phyloP scores from a whole-genome alignment of 495 filamentous ascomycete species.

The Aspergillus olivimuriae region DNA sequence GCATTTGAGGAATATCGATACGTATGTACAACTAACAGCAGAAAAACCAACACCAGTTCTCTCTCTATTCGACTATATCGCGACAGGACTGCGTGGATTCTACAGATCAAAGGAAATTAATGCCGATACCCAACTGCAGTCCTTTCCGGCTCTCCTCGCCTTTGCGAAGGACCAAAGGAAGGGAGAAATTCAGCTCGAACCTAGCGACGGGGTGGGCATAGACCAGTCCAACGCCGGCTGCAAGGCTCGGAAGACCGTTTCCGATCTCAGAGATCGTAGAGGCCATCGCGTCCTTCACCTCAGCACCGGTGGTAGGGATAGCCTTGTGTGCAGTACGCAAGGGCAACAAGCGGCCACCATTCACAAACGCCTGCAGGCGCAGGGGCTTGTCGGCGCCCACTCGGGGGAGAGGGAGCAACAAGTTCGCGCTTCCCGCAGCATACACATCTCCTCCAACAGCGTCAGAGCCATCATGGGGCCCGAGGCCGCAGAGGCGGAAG shows the following conservation, averaged over 20 bases:
- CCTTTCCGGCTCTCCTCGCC: slow-evolving; percentile 88
- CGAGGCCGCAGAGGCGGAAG: slow-evolving; percentile 82
- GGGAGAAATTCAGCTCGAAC: slow-evolving; percentile 91
- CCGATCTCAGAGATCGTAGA: slow-evolving; percentile 56
- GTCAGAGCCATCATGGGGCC: slow-evolving; percentile 77
- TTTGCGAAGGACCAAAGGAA: slow-evolving; percentile 73
- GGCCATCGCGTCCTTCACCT: slow-evolving; percentile 46
- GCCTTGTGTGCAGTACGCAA: slow-evolving; percentile 53
- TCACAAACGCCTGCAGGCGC: slow-evolving; percentile 82
- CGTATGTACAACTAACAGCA: neutral
- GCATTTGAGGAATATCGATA: too few relatives aligned
- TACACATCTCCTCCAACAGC: slow-evolving; percentile 88
- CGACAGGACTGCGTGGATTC: slow-evolving; percentile 9
- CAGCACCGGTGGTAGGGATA: slow-evolving; percentile 44
- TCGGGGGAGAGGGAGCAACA: slow-evolving; percentile 77
- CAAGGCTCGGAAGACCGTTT: slow-evolving; percentile 73
- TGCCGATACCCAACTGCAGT: slow-evolving; percentile 85
- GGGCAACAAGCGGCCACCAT: slow-evolving; percentile 78
- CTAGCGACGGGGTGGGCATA: slow-evolving; percentile 89
- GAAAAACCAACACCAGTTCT: neutral
- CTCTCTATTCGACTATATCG: slow-evolving; percentile 4
- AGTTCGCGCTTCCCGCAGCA: slow-evolving; percentile 75
- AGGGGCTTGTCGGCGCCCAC: slow-evolving; percentile 75
- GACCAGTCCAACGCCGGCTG: slow-evolving; percentile 83
- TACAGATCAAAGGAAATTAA: slow-evolving; percentile 93